These are phyloP conservation scores for Vickermania spadyakhi DNA, from an alignment of 208 protist species.

Conservation along the genomic window DNA sequence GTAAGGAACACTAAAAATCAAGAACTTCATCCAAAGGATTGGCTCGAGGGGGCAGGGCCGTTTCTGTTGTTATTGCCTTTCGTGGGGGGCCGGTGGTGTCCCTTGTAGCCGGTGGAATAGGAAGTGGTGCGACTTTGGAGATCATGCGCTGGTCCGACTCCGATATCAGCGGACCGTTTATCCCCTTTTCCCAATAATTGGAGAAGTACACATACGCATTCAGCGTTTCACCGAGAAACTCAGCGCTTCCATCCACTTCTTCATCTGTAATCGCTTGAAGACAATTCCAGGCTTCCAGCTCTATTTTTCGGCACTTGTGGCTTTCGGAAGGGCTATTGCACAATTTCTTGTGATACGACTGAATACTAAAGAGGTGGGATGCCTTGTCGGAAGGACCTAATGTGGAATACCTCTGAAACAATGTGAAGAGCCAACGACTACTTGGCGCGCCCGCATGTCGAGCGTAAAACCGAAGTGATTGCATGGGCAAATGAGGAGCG, in stretches of 20 bases:
- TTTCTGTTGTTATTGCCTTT: background rate
- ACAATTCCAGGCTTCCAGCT: constrained; percentile 39
- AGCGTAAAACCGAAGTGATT: no score
- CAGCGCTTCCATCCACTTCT: constrained; percentile 20
- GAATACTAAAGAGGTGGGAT: background rate
- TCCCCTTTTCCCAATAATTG: constrained; percentile 33
- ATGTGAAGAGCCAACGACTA: no score
- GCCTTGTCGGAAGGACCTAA: no score
- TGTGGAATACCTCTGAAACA: no score
- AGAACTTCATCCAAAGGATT: constrained; percentile 48
- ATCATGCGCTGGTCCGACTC: constrained; percentile 3
- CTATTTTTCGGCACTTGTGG: constrained; percentile 3
- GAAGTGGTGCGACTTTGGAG: constrained; percentile 2
- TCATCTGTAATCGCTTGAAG: constrained; percentile 29
- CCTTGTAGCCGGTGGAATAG: background rate
- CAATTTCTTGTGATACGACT: background rate
- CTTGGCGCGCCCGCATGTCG: no score
- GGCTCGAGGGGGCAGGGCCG: constrained; percentile 11
- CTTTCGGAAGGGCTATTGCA: background rate
- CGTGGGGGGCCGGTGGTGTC: constrained; percentile 12
- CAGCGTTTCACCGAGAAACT: constrained; percentile 44
- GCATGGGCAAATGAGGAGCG: no score
- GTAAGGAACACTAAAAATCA: constrained; percentile 45
- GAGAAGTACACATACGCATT: constrained; percentile 56
- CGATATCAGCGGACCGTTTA: constrained; percentile 32